Base-by-base conservation (phyloP, 805 yeast species). In the Candida ascalaphidarum region DNA sequence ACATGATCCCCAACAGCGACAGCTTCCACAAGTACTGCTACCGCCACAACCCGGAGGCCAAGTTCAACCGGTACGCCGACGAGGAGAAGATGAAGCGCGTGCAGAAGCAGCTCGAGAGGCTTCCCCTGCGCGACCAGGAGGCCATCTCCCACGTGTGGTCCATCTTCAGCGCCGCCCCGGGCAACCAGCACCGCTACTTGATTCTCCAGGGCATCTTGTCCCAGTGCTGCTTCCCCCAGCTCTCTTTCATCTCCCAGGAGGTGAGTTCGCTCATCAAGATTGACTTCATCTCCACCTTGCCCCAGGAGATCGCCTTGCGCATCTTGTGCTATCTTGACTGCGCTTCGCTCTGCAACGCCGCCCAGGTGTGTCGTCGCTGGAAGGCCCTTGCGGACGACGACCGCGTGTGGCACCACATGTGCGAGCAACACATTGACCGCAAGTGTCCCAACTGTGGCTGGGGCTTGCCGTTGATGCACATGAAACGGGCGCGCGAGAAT, bases 371-470 rank as follows among this genome's bases (percentile, higher is more conserved):
- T 18, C 72, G 75, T 29, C 74, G 71, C 29, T 92, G 98, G 98
- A 77, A 83, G 49, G 61, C 62, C 32, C 61, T 92, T 33, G 97
- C 98, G 2, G 96, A 92, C 53, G 96, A 89, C 50, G 97, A 92
- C 48, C 61, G 94, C 27, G 96, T 92, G 3, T 92, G 98, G 98
- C 92, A 89, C 50, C 88, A 89, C 41, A 80, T 92, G 86, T 92
- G 98, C 50, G 95, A 86, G 50, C 98, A 92, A 57, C 98, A 92
- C 54, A 92, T 92, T 31, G 98, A 92, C 57, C 70, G 94, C 35
- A 92, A 92, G 54, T 92, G 98, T 59, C 95, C 96, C 22, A 84
- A 84, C 48, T 92, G 98, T 59, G 98, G 98, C 11, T 92, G 98
- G 98, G 98, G 98, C 4, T 65, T 92, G 39, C 98, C 98, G 3